phyloP scores from a whole-genome alignment of 1,284 basidiomycete species.

The Neotropicomus parvogracilis region DNA sequence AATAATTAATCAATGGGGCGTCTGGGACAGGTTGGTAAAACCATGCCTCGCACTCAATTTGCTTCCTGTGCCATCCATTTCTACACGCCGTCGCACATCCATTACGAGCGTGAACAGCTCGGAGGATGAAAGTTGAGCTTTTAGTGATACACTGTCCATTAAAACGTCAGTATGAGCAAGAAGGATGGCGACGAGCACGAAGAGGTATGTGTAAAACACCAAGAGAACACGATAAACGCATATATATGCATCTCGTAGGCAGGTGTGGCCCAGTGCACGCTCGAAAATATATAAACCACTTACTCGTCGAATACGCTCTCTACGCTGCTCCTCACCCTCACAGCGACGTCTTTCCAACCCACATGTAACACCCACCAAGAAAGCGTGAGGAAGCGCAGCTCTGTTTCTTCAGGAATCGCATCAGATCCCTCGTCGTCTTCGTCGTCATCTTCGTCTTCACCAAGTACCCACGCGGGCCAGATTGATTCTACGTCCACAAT shows the following conservation, averaged over 20 bases:
- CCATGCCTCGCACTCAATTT: slow-evolving; percentile 34
- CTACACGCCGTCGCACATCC: slow-evolving; percentile 71
- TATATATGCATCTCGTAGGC: neutral
- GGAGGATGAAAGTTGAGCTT: slow-evolving; percentile 61
- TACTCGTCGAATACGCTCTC: slow-evolving; percentile 79
- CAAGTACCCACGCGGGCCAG: slow-evolving; percentile 27
- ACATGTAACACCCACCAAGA: slow-evolving; percentile 90
- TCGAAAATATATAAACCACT: slow-evolving; percentile 24
- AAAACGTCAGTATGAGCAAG: slow-evolving; percentile 9
- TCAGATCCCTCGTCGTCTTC: slow-evolving; percentile 22
- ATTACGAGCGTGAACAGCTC: slow-evolving; percentile 68
- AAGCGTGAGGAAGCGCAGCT: slow-evolving; percentile 78
- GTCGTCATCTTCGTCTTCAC: slow-evolving; percentile 8
- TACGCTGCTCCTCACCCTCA: slow-evolving; percentile 68
- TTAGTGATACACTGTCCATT: slow-evolving; percentile 65
- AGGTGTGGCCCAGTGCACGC: neutral
- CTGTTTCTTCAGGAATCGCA: slow-evolving; percentile 54
- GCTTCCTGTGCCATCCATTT: slow-evolving; percentile 65
- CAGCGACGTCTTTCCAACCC: slow-evolving; percentile 81
- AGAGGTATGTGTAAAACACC: neutral
- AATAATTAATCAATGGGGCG: neutral
- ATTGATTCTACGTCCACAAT: slow-evolving; percentile 26
- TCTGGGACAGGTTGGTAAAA: neutral
- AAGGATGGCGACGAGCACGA: neutral
- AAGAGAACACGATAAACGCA: neutral